A percentile compares a stretch with the other conserved stretches of the same genome.
phyloP scores from a whole-genome alignment of 1,284 basidiomycete genomes.

The Pholiota adiposa region DNA sequence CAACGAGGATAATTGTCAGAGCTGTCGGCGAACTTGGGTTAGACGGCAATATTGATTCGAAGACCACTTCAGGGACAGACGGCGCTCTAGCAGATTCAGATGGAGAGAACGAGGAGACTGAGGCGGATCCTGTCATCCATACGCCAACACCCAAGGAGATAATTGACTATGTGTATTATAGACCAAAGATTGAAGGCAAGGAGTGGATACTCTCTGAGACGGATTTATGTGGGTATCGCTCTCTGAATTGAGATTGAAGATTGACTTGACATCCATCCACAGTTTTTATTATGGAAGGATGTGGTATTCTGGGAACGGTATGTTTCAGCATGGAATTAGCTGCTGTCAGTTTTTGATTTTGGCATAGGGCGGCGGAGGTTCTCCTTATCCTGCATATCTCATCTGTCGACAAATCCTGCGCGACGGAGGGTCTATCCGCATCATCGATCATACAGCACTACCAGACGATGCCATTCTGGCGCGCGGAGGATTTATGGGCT shows the following conservation, averaged over 20 bases:
- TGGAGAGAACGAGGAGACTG: slow-evolving; percentile 14
- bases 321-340: not conserved
- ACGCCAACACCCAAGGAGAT: slow-evolving; percentile 2
- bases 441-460: slow-evolving; percentile 39
- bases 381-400: slow-evolving; percentile 49
- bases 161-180: slow-evolving; percentile 34
- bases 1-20: slow-evolving; percentile 51
- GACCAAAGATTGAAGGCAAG: slow-evolving; percentile 33
- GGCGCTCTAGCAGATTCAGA: not conserved
- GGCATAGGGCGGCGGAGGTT: slow-evolving; percentile 45
- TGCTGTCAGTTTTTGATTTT: not conserved
- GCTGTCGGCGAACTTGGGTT: slow-evolving; percentile 46
- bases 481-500: slow-evolving; percentile 47
- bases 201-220: slow-evolving; percentile 42
- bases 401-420: slow-evolving; percentile 48
- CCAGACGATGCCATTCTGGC: slow-evolving; percentile 33
- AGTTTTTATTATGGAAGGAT: slow-evolving; percentile 55
- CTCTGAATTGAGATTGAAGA: not conserved
- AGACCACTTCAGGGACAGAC: not conserved
- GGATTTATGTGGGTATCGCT: slow-evolving; percentile 33
- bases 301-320: slow-evolving; percentile 49
- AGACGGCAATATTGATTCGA: not conserved
- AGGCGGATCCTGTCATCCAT: slow-evolving; percentile 15
- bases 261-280: not conserved
- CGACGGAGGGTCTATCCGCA: slow-evolving; percentile 43